A percentile compares a stretch with the other conserved stretches of the same genome.
Conservation (phyloP, 805 yeast species). For the Ogataea ganodermae region DNA sequence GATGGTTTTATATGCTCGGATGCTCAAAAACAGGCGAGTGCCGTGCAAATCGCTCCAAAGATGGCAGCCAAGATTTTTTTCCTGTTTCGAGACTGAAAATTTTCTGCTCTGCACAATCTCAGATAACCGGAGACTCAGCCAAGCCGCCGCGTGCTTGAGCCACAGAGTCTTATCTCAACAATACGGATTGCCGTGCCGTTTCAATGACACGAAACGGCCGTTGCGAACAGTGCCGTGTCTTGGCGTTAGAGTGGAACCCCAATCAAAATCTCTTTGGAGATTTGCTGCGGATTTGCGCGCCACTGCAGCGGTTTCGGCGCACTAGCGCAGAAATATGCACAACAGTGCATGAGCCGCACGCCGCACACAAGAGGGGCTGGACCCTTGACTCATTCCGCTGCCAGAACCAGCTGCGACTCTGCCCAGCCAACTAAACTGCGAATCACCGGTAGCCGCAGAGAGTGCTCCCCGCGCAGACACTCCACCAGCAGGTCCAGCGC, state of each 20-base stretch:
- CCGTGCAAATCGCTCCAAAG: too few relatives aligned
- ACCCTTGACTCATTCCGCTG: background rate
- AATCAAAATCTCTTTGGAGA: too few relatives aligned
- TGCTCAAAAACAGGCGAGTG: too few relatives aligned
- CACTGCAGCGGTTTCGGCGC: too few relatives aligned
- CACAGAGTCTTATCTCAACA: background rate
- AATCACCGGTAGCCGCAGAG: conserved; percentile 7
- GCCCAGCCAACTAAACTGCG: conserved; percentile 12
- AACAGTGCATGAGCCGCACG: background rate
- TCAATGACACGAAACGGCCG: conserved; percentile 3
- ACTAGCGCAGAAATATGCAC: background rate
- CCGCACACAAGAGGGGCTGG: background rate
- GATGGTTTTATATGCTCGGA: background rate
- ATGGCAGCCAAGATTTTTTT: background rate
- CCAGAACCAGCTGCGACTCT: conserved; percentile 1
- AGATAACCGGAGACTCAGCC: background rate
- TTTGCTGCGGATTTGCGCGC: too few relatives aligned
- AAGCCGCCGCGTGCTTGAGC: background rate
- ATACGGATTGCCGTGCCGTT: background rate
- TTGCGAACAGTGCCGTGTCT: conserved; percentile 3
- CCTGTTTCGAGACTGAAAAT: background rate
- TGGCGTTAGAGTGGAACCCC: too few relatives aligned
- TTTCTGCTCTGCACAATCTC: background rate
- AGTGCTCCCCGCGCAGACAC: conserved; percentile 11
- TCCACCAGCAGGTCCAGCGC: conserved; percentile 8